Conservation (phyloP, 2,329 filamentous ascomycete genomes). For the Thermothelomyces thermophilus region DNA sequence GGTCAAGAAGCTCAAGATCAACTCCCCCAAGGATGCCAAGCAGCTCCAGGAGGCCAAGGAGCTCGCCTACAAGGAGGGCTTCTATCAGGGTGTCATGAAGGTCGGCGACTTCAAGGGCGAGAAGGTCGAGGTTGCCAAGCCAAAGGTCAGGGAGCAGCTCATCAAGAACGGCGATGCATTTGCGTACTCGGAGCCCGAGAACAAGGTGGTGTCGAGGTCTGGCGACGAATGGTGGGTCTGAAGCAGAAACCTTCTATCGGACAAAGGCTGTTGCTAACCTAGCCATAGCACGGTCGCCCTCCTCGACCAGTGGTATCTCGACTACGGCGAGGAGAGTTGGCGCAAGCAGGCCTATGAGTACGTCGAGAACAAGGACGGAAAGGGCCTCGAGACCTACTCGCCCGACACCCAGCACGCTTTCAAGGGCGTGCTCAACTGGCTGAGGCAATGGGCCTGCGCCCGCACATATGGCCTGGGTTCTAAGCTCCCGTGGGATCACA, state of each 20-base stretch:
- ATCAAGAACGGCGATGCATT: conserved; percentile 61
- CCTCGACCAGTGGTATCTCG: conserved; percentile 96
- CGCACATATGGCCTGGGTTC: conserved; percentile 88
- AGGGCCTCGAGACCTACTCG: conserved; percentile 73
- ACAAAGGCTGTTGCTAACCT: not conserved
- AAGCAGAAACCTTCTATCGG: not conserved
- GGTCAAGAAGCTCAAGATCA: conserved; percentile 91
- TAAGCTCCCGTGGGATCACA: conserved; percentile 86
- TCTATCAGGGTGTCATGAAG: conserved; percentile 86
- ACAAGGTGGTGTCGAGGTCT: conserved; percentile 79
- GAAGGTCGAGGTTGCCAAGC: conserved; percentile 79
- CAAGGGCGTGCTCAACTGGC: conserved; percentile 80
- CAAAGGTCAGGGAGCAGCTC: conserved; percentile 71
- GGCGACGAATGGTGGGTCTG: conserved; percentile 58
- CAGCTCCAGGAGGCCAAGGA: conserved; percentile 93
- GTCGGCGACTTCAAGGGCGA: conserved; percentile 83
- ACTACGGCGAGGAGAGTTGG: conserved; percentile 91
- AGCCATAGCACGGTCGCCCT: conserved; percentile 66
- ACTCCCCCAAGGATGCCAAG: conserved; percentile 89
- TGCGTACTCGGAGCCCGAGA: conserved; percentile 88
- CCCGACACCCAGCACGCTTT: conserved; percentile 72
- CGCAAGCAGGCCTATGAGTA: conserved; percentile 66
- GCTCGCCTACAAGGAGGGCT: conserved; percentile 92
- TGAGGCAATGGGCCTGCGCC: conserved; percentile 92
- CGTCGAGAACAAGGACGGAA: conserved; percentile 59